phyloP scores from a whole-genome alignment of 208 protist genomes.

The Acanthamoeba sp. region DNA sequence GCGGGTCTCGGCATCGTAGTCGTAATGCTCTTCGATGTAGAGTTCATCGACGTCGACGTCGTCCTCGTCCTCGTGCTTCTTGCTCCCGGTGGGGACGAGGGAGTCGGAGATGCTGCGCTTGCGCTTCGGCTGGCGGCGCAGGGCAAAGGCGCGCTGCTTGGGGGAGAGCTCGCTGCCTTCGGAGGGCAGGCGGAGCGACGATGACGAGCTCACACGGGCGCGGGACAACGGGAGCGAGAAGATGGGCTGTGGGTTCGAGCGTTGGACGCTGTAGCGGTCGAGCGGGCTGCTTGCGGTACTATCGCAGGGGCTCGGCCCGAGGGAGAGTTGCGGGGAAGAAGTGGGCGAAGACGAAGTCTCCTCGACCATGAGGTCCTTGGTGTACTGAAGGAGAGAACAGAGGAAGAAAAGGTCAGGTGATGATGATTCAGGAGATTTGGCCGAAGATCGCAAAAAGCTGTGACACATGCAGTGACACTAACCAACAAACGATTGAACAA shows the following conservation, averaged over 20 bases:
- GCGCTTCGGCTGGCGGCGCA: not conserved
- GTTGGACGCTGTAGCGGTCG: not conserved
- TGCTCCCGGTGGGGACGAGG: not conserved
- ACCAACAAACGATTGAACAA: not conserved
- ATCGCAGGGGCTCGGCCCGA: not conserved
- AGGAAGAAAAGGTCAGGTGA: not conserved
- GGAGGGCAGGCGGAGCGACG: not conserved
- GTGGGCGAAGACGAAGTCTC: not conserved
- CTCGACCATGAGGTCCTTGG: slow-evolving; percentile 59
- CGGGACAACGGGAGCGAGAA: slow-evolving; percentile 33
- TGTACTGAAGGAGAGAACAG: not conserved
- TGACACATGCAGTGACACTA: not conserved
- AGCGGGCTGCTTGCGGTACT: slow-evolving; percentile 10
- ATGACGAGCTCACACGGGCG: not conserved
- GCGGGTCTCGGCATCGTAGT: not conserved
- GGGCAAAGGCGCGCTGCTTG: not conserved
- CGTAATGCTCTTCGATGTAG: not conserved
- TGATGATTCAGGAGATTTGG: not conserved
- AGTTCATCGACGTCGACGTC: not conserved
- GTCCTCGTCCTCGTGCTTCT: slow-evolving; percentile 24
- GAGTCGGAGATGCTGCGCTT: slow-evolving; percentile 65
- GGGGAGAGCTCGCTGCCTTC: not conserved
- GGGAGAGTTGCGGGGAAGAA: slow-evolving; percentile 7
- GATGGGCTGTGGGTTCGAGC: not conserved
- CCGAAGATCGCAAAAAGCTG: not conserved